phyloP scores from a whole-genome alignment of 179 eudicot species.

The Silene noctiflora region DNA sequence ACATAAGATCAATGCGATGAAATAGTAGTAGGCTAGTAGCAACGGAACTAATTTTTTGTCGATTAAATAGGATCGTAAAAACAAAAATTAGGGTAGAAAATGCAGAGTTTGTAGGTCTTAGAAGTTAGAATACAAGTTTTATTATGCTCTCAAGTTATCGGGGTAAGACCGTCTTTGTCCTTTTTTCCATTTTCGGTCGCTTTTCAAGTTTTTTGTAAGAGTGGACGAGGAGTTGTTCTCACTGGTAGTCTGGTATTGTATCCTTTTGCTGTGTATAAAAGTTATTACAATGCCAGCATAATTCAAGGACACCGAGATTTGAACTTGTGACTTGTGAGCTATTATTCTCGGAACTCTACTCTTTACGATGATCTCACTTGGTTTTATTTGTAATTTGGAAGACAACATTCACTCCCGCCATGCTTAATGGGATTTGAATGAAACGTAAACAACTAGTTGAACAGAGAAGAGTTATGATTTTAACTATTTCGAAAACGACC shows the following conservation, averaged over 20 bases:
- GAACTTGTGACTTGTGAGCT: not conserved
- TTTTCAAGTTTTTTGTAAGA: not conserved
- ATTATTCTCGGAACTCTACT: not conserved
- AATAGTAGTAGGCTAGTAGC: conserved; percentile 40
- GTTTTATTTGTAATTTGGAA: no score
- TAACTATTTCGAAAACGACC: not conserved
- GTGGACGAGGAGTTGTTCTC: not conserved
- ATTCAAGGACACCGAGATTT: not conserved
- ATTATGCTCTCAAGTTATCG: not conserved
- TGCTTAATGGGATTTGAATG: no score
- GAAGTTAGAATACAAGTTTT: conserved; percentile 20
- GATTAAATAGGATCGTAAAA: conserved; percentile 19
- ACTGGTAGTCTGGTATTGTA: not conserved
- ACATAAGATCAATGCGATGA: conserved; percentile 34
- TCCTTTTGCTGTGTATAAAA: no score
- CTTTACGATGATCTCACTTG: not conserved
- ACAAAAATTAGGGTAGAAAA: conserved; percentile 18
- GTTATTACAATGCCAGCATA: not conserved
- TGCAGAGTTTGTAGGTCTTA: conserved; percentile 27
- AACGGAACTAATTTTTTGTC: conserved; percentile 29
- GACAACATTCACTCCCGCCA: no score
- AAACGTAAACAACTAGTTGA: not conserved
- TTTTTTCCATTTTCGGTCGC: not conserved
- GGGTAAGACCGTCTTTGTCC: not conserved
- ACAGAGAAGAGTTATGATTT: not conserved